Evolutionary conservation across 495 filamentous ascomycete species (phyloP).

Genomic region (Hyaloscypha bicolor): DNA sequence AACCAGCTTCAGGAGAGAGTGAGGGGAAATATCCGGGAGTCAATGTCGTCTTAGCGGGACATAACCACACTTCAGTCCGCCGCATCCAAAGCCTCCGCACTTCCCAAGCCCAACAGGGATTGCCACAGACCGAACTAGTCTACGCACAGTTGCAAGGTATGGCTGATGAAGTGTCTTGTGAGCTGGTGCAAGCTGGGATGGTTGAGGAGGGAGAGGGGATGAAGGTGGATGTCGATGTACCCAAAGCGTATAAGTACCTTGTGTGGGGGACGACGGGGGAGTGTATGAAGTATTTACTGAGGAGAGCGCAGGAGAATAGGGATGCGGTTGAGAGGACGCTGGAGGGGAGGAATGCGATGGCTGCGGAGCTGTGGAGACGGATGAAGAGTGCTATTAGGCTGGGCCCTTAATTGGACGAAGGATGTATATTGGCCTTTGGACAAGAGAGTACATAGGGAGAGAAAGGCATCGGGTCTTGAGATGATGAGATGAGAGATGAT

Average conservation of each 20-base stretch:
- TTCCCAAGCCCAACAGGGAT: conserved; percentile 46
- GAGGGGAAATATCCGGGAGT: conserved; percentile 60
- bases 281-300: conserved; percentile 89
- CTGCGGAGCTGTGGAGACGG: conserved; percentile 67
- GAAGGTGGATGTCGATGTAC: conserved; percentile 46
- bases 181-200: conserved; percentile 63
- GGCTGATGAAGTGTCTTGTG: conserved; percentile 92
- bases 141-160: conserved; percentile 96
- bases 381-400: conserved; percentile 46
- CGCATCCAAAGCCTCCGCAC: conserved; percentile 65
- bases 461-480: not conserved
- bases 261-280: conserved; percentile 91
- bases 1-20: conserved; percentile 36
- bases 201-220: conserved; percentile 18
- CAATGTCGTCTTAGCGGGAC: conserved; percentile 81
- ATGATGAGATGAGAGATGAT: not conserved
- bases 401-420: no score
- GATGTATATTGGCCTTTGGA: no score
- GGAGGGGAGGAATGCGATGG: conserved; percentile 75
- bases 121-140: conserved; percentile 59
- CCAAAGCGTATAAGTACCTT: conserved; percentile 82
- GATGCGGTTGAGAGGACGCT: conserved; percentile 81
- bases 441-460: not conserved
- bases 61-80: conserved; percentile 81
- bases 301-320: conserved; percentile 88